Evolutionary conservation across 73 alveolate species (phyloP), one percentile per base, ranked within the genome.

Genomic region (Uronychia binucleata): DNA sequence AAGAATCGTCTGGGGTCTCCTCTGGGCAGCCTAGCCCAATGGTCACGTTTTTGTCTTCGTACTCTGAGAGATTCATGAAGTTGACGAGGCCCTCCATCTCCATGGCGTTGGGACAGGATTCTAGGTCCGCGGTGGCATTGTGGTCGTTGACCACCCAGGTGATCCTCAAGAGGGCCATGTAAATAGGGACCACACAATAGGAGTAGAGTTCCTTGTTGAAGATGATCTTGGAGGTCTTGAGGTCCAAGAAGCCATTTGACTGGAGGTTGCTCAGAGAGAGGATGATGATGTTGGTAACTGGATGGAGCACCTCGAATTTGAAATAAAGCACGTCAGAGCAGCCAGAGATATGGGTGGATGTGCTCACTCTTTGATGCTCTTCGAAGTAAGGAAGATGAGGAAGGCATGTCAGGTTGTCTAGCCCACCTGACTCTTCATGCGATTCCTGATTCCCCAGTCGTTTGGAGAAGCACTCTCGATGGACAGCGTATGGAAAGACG

Each of bases 221-320:
- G 19, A 46, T 46, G 67, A 46, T 19, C 67, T 46, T 46, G 5
- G 67, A 46, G 5, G 67, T 46, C 67, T 46, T 46, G n/a, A 46
- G 82, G 30, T 60, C 75, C 79, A 60, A 86, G 75, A 13, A 78
- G 58, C 31, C 33, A 78, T 1, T 26, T 0, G 19, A 35, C 74
- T 74, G 59, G 34, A 13, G 82, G 0, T 34, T 35, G 33, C 28
- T 86, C 92, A 26, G 31, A 13, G 84, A 59, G 58, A 28, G 59
- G 5, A 46, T 77, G 1, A 77, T 28, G 11, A 81, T 77, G 27
- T 33, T 29, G 1, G 86, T 77, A 46, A 85, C 30, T 14, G 91
- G 91, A 85, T 85, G 91, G 26, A 85, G 58, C 27, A 85, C 57
- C 30, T 85, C 80, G 31, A 85, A 85, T 76, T 85, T 83, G 59